Conservation (phyloP, 331 rosid species). For the Malus hybrid region DNA sequence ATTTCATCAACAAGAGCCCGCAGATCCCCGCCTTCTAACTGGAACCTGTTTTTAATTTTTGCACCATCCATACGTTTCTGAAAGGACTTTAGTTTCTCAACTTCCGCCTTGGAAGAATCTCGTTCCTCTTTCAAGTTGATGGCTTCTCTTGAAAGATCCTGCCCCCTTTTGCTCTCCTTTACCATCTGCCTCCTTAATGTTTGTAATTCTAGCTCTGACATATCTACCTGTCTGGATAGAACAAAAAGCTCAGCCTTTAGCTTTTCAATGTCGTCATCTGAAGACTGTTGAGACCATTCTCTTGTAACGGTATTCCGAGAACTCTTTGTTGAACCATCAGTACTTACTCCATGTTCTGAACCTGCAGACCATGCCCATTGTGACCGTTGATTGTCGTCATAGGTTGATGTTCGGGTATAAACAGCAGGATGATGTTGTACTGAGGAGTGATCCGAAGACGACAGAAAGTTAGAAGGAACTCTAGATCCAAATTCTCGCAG, state of each 20-base stretch:
- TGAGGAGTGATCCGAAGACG: conserved; percentile 22
- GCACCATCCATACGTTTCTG: conserved; percentile 51
- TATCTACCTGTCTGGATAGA: conserved; percentile 66
- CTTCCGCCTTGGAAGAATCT: conserved; percentile 55
- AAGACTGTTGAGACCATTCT: conserved; percentile 32
- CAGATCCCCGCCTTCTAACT: conserved; percentile 58
- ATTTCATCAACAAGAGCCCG: conserved; percentile 67
- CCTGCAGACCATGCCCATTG: conserved; percentile 60
- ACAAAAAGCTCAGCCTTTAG: conserved; percentile 64
- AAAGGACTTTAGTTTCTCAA: conserved; percentile 54
- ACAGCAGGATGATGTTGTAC: conserved; percentile 30
- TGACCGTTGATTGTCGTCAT: conserved; percentile 43
- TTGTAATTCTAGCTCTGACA: conserved; percentile 89
- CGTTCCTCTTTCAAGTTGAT: conserved; percentile 71
- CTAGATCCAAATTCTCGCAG: conserved; percentile 37
- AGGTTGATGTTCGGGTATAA: conserved; percentile 28
- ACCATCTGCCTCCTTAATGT: conserved; percentile 80
- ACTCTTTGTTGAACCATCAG: conserved; percentile 42
- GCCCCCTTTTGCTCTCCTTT: conserved; percentile 83
- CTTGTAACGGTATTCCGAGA: conserved; percentile 30
- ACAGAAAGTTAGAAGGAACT: conserved; percentile 33
- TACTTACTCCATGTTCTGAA: conserved; percentile 47
- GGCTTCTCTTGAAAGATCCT: conserved; percentile 64
- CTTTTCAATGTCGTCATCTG: conserved; percentile 51
- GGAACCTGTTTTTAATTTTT: conserved; percentile 42